These are phyloP conservation scores for Capsella bursapastoris DNA, from an alignment of 345 rosid genomes.

Conservation along the genomic window DNA sequence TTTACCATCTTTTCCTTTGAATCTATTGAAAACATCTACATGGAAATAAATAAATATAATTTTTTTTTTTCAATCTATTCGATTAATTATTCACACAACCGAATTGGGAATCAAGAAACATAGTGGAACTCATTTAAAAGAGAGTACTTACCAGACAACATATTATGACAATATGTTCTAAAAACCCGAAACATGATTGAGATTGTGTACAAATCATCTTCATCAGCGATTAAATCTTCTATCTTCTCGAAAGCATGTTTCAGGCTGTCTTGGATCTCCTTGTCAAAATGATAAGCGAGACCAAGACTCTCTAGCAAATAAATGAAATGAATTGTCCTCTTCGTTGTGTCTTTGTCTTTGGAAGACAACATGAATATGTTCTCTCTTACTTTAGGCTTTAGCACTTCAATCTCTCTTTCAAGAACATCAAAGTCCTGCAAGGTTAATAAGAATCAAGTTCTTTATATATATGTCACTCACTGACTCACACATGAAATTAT, in stretches of 20 bases:
- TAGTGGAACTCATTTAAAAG: too few relatives aligned
- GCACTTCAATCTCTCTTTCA: slow-evolving; percentile 28
- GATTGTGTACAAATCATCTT: slow-evolving; percentile 18
- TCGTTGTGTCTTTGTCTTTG: not conserved
- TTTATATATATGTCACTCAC: too few relatives aligned
- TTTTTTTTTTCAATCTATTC: too few relatives aligned
- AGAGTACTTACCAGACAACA: not conserved
- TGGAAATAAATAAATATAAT: not conserved
- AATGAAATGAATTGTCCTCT: not conserved
- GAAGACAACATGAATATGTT: not conserved
- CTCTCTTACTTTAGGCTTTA: slow-evolving; percentile 22
- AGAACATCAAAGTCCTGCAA: slow-evolving; percentile 23
- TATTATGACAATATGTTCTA: slow-evolving; percentile 7
- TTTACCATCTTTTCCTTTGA: slow-evolving; percentile 34
- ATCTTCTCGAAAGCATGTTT: slow-evolving; percentile 13
- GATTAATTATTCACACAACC: too few relatives aligned
- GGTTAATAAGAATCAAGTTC: not conserved
- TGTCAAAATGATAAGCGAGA: slow-evolving; percentile 29
- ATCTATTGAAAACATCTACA: slow-evolving; percentile 44
- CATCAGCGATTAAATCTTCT: not conserved
- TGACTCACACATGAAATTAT: too few relatives aligned
- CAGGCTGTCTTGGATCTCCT: slow-evolving; percentile 8
- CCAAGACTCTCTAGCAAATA: slow-evolving; percentile 6
- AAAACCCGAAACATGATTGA: slow-evolving; percentile 24
- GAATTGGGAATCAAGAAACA: too few relatives aligned